phyloP scores from a whole-genome alignment of 2,329 filamentous ascomycete species.

The Eurotiales sp. region DNA sequence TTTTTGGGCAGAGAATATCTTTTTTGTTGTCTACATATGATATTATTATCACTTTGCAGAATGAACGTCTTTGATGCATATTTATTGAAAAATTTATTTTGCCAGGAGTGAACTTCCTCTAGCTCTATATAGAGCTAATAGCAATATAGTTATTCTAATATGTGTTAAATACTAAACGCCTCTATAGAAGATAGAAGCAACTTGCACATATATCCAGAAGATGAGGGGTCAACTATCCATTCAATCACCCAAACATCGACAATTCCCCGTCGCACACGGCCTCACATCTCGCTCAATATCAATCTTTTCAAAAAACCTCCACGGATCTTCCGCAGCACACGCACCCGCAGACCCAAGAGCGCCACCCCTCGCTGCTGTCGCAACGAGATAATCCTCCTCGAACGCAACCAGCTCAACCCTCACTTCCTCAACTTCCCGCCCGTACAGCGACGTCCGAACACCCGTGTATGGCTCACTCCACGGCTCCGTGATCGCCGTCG shows the following conservation, averaged over 20 bases:
- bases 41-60: background rate
- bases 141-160: too few species aligned
- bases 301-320: slow-evolving; percentile 40
- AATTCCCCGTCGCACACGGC: slow-evolving; percentile 38
- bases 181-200: too few species aligned
- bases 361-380: slow-evolving; percentile 48
- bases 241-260: slow-evolving; percentile 25
- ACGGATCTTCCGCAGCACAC: slow-evolving; percentile 23
- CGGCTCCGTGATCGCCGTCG: slow-evolving; percentile 6
- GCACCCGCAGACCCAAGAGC: slow-evolving; percentile 25
- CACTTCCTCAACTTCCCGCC: slow-evolving; percentile 48
- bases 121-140: too few species aligned
- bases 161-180: too few species aligned
- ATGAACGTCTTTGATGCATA: background rate
- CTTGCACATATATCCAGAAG: background rate
- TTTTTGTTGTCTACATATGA: background rate
- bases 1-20: background rate
- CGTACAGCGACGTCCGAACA: slow-evolving; percentile 50
- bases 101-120: too few species aligned
- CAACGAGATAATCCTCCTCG: slow-evolving; percentile 57
- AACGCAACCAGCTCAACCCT: slow-evolving; percentile 57
- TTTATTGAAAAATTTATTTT: too few species aligned
- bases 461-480: slow-evolving; percentile 38
- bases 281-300: slow-evolving; percentile 47
- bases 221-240: too few species aligned